Base-by-base conservation (phyloP, 2,329 filamentous ascomycete species). In the Alternaria rosae region DNA sequence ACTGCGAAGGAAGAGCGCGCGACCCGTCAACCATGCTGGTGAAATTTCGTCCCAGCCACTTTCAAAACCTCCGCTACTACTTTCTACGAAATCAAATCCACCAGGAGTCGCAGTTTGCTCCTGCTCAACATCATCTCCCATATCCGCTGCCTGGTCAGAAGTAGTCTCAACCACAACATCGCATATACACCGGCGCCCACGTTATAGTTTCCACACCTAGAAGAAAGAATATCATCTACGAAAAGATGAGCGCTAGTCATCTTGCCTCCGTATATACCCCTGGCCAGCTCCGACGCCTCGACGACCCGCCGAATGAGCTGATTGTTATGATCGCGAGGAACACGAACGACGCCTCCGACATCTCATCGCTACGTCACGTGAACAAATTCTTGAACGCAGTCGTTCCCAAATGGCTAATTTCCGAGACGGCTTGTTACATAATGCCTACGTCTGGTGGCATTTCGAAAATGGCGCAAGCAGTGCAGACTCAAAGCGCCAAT, bases 211-310 rank as follows among this genome's bases (percentile, higher is more conserved):
- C 35, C 35, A 38, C 0, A 38, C 4, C 35, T n/a, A 9, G 35
- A 38, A n/a, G n/a, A 38, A 38, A 38, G 1, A 38, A 1, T n/a
- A 38, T 3, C 35, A 17, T 17, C n/a, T 38, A 38, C n/a, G n/a
- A 17, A 38, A 38, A 38, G 35, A 38, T 38, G 35, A 38, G 35
- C 35, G 35, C 35, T 38, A 38, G 15, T 17, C 35, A 38, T 3
- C 9, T 17, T 38, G 35, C 35, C 35, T 38, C 35, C 35, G 35
- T 38, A 17, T 38, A 11, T 38, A 38, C 10, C 35, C 35, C 35
- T 17, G 35, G 35, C 17, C 35, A 38, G 35, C 35, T 17, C 17
- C 35, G 35, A 38, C 35, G 35, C 35, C 35, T 3, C 77, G 81
- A 12, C 17, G 8, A 17, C 32, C 20, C 11, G 25, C 15, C 47